Evolutionary conservation across 1,284 basidiomycete species (phyloP).

Genomic region (Laetiporus sulphureus): DNA sequence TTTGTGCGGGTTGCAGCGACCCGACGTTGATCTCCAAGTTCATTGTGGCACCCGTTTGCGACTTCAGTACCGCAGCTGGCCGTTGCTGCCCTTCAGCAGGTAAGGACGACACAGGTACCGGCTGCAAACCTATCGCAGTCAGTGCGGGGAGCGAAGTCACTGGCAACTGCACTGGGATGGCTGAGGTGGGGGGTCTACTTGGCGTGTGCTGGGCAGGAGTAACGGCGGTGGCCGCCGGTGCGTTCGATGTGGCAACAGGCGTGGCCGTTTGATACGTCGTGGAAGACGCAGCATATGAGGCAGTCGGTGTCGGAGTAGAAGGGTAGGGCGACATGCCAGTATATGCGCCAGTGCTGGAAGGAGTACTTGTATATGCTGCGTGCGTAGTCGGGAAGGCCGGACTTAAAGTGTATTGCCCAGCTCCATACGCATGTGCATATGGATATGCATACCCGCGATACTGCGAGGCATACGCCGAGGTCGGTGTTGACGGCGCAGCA

Average conservation of each 20-base stretch:
- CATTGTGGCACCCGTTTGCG: conserved; percentile 61
- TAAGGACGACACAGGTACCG: conserved; percentile 55
- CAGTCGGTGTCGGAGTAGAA: conserved; percentile 21
- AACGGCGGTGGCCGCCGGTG: too few species aligned
- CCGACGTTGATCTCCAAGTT: conserved; percentile 72
- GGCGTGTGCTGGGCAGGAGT: too few species aligned
- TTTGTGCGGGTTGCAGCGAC: conserved; percentile 58
- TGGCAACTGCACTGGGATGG: conserved; percentile 71
- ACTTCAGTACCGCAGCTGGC: conserved; percentile 62
- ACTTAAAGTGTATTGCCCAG: conserved; percentile 21
- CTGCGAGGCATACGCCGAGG: conserved; percentile 27
- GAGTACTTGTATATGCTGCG: conserved; percentile 5
- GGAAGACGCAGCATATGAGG: conserved; percentile 19
- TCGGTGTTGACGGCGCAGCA: conserved; percentile 14
- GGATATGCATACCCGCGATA: conserved; percentile 34
- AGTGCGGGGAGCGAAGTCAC: conserved; percentile 62
- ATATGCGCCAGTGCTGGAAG: conserved; percentile 1
- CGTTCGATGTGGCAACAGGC: background rate
- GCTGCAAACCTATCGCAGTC: conserved; percentile 63
- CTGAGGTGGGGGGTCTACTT: conserved; percentile 28
- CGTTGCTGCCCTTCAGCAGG: conserved; percentile 49
- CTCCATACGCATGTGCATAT: conserved; percentile 25
- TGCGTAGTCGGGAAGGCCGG: conserved; percentile 15
- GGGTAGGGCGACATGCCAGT: conserved; percentile 13
- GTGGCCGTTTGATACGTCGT: background rate